Base-by-base conservation (phyloP, 768 basidiomycete genomes). In the Antrodiella citrinella region DNA sequence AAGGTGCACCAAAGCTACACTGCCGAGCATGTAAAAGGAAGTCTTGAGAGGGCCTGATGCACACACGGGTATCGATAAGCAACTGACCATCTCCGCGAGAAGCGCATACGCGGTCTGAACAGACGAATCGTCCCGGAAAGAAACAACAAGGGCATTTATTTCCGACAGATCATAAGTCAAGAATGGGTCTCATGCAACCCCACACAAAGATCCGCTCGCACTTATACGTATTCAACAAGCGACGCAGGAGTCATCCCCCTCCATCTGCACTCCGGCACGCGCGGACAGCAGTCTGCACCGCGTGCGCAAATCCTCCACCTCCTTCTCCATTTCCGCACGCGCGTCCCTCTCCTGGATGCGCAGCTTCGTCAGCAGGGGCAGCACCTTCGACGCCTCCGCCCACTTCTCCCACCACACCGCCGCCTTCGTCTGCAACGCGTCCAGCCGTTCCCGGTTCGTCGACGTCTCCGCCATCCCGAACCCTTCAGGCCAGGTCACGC, bases 291-390 rank as follows among this genome's bases (percentile, higher is more conserved):
- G 60, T 24, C 62, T 65, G 45, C 67, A 75, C 50, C 76, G 65
- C 53, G 71, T 66, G 49, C 74, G 64, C 56, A 81, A 55, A 52
- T 79, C 80, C 60, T 76, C 71, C 41, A 78, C 70, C 56, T 80
- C 77, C 23, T 59, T 59, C 55, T 68, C 61, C 59, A 80, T 51
- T 51, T 61, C 62, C 44, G 55, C 59, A 50, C 67, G 60, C 43
- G 67, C 65, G 53, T 65, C 66, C 46, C 65, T 57, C 54, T 80
- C 79, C 59, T 78, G 69, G 45, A 63, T 59, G 20, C 79, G 63
- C 26, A 77, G 56, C 35, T 62, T 65, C 35, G 67, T 68, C 54
- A 80, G 57, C 40, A 74, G 57, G 15, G 77, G 77, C 12, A 81
- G 58, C 56, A 73, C 47, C 41, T 62, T 60, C 18, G 56, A 58